Evolutionary conservation across 176 grass and related monocot species (phyloP).

Genomic region (Carex scoparia): DNA sequence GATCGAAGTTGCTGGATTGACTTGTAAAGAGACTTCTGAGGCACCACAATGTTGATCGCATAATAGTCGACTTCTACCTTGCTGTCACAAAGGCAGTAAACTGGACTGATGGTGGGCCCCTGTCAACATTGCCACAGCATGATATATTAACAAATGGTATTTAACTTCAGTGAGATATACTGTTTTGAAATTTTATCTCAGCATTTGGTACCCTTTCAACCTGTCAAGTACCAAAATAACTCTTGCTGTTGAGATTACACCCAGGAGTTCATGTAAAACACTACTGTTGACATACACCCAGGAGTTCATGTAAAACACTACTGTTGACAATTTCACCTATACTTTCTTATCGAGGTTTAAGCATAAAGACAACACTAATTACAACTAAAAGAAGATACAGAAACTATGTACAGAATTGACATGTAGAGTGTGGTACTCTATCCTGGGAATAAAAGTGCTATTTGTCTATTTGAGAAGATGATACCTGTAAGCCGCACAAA

Average conservation of each 20-base stretch:
- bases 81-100: slow-evolving; percentile 47
- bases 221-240: background rate
- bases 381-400: background rate
- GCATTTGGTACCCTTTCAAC: background rate
- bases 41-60: slow-evolving; percentile 79
- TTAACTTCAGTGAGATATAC: background rate
- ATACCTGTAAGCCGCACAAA: slow-evolving; percentile 81
- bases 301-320: background rate
- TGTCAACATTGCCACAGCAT: slow-evolving; percentile 42
- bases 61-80: slow-evolving; percentile 75
- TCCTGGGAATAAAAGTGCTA: background rate
- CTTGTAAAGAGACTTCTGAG: slow-evolving; percentile 78
- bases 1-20: slow-evolving; percentile 91
- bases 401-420: background rate
- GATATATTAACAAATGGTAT: background rate
- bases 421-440: background rate
- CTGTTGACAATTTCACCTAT: background rate
- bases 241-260: background rate
- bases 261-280: background rate
- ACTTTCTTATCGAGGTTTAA: background rate
- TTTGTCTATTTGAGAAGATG: background rate
- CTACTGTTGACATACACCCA: background rate
- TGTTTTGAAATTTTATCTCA: background rate
- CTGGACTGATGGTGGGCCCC: slow-evolving; percentile 93
- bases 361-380: background rate